Evolutionary conservation across 108 stramenopile species (phyloP), one percentile per base, ranked within the genome.

Genomic region (Cyclotella sp.): DNA sequence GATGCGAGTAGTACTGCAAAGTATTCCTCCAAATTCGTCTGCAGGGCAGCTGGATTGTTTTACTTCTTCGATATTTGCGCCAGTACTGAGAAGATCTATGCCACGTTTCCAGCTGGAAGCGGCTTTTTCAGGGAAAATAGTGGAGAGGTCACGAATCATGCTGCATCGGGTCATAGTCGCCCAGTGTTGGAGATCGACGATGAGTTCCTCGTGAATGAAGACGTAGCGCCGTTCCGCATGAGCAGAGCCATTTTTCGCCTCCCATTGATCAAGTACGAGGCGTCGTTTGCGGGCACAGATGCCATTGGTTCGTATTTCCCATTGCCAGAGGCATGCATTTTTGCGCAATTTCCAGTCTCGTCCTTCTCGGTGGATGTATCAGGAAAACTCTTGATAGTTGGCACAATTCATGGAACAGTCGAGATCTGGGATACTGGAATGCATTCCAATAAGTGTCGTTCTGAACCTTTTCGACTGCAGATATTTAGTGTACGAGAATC

Each of bases 351-450:
- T 70, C 68, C 85, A 19, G 84, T 91, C 22, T 51, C 74, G 0
- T 69, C 82, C n/a, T 74, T 91, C 46, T 59, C 54, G 9, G 57
- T 91, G 10, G 86, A 86, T 53, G 44, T 72, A 24, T 74, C 76
- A 22, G 88, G 87, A 24, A 51, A 85, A 28, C 64, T 19, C 14
- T 57, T 89, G 9, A 24, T 91, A 21, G 81, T 88, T 30, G 87
- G 79, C 0, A 91, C 90, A 12, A 55, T 51, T 0, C 40, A 63
- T 34, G 86, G 86, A 15, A 83, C 81, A 13, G 61, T 87, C 19
- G 89, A 89, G 72, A 58, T 89, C 22, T 89, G 86, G 86, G 43
- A 75, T 19, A 79, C 83, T 15, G 64, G 77, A 14, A 39, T 57
- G 29, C 42, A 75, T 59, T 29, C 34, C 14, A 52, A 51, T 15